Conservation (phyloP, 768 basidiomycete species). For the Leucosporidium yakuticum region DNA sequence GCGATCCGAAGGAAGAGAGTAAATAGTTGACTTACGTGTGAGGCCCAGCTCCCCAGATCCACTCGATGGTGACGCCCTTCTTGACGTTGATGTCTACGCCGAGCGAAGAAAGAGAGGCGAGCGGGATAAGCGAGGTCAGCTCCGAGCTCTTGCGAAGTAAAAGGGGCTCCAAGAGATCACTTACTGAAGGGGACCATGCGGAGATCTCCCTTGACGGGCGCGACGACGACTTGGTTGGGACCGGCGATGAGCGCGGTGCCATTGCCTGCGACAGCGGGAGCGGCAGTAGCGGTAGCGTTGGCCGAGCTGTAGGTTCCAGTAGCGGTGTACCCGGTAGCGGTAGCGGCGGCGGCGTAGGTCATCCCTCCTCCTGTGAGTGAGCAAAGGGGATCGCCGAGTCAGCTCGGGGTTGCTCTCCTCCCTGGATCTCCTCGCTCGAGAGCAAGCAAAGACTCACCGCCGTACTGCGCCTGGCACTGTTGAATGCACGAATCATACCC, state of each 20-base stretch:
- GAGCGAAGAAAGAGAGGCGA: too few species aligned
- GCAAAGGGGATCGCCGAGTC: not conserved
- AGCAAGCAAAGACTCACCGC: not conserved
- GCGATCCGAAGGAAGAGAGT: too few species aligned
- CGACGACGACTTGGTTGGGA: slow-evolving; percentile 22
- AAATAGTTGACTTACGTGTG: not conserved
- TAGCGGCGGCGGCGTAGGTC: not conserved
- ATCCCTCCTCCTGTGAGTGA: not conserved
- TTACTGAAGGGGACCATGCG: slow-evolving; percentile 4
- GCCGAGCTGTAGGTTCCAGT: not conserved
- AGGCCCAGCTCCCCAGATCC: slow-evolving; percentile 54
- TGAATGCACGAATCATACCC: slow-evolving; percentile 10
- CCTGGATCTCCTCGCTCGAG: too few species aligned
- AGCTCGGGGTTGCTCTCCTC: not conserved
- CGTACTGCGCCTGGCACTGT: slow-evolving; percentile 13
- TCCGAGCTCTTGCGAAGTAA: too few species aligned
- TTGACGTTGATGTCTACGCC: slow-evolving; percentile 9
- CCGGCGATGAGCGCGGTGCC: slow-evolving; percentile 4
- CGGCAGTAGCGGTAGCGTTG: not conserved
- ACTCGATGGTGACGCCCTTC: slow-evolving; percentile 6
- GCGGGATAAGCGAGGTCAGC: too few species aligned
- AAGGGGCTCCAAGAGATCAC: too few species aligned
- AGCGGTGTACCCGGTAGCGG: not conserved
- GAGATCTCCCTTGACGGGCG: slow-evolving; percentile 28
- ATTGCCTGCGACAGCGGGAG: not conserved